phyloP scores from a whole-genome alignment of 2,329 filamentous ascomycete species.

The Leptodontidium sp. region DNA sequence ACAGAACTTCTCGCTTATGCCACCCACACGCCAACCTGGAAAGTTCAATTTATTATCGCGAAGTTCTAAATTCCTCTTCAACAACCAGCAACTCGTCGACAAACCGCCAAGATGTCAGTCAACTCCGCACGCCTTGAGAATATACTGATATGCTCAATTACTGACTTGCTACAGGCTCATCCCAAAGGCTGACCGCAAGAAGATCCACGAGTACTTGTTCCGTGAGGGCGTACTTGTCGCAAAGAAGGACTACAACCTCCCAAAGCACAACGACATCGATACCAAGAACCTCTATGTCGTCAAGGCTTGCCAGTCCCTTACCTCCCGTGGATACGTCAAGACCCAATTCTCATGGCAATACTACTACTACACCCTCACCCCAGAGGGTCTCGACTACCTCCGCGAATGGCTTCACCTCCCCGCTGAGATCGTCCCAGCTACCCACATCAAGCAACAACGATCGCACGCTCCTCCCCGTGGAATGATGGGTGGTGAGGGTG shows the following conservation, averaged over 20 bases:
- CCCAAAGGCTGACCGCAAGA: slow-evolving; percentile 99
- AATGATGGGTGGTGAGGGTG: slow-evolving; percentile 90
- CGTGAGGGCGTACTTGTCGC: slow-evolving; percentile 92
- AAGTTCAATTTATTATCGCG: slow-evolving; percentile 16
- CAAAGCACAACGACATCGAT: slow-evolving; percentile 98
- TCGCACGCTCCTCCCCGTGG: slow-evolving; percentile 88
- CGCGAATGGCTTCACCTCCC: slow-evolving; percentile 99
- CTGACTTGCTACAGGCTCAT: slow-evolving; percentile 81
- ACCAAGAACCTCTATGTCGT: slow-evolving; percentile 99
- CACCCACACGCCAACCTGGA: slow-evolving; percentile 14
- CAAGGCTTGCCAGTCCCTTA: slow-evolving; percentile 98
- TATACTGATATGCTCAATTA: slow-evolving; percentile 16
- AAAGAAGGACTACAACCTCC: slow-evolving; percentile 98
- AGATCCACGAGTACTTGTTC: slow-evolving; percentile 99
- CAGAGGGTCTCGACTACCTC: slow-evolving; percentile 99
- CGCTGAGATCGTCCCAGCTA: slow-evolving; percentile 98
- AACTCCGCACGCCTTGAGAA: background rate
- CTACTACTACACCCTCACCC: slow-evolving; percentile 99
- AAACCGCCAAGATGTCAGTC: slow-evolving; percentile 56
- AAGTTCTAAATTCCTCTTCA: slow-evolving; percentile 27
- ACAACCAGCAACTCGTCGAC: slow-evolving; percentile 29
- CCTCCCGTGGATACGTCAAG: slow-evolving; percentile 98
- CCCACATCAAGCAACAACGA: slow-evolving; percentile 99
- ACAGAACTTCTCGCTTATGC: slow-evolving; percentile 24
- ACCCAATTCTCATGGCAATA: slow-evolving; percentile 99